Conservation (phyloP, 768 basidiomycete species). For the Rhizopogon roseolus region DNA sequence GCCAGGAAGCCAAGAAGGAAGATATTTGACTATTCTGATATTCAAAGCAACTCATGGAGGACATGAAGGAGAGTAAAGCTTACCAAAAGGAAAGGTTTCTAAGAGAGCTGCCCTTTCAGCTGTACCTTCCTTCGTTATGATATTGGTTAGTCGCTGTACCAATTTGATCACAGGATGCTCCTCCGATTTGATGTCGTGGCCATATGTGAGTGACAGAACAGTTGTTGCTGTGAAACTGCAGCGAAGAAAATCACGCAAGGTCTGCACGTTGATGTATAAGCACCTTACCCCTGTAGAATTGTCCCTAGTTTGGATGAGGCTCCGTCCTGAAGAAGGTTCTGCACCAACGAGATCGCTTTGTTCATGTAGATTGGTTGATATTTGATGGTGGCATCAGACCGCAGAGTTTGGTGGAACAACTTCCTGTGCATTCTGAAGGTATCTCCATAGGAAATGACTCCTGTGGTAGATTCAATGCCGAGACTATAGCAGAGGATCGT, state of each 20-base stretch:
- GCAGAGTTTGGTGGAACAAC: constrained; percentile 9
- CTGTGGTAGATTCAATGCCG: constrained; percentile 9
- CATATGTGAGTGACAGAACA: constrained; percentile 7
- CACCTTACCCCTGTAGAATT: constrained; percentile 1
- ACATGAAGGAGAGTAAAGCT: not conserved
- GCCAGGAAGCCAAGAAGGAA: constrained; percentile 18
- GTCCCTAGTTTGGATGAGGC: not conserved
- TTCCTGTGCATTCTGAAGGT: constrained; percentile 13
- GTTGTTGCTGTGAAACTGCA: constrained; percentile 3
- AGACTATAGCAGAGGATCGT: not conserved
- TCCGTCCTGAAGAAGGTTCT: not conserved
- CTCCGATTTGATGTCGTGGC: constrained; percentile 4
- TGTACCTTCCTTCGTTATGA: not conserved
- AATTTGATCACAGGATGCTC: constrained; percentile 4
- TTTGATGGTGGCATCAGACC: not conserved
- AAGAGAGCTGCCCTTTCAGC: constrained; percentile 3
- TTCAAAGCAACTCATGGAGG: not conserved
- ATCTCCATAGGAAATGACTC: constrained; percentile 12
- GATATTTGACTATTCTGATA: constrained; percentile 10
- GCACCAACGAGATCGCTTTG: constrained; percentile 1
- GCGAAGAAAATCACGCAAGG: not conserved
- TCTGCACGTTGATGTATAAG: not conserved
- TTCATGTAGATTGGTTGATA: constrained; percentile 1
- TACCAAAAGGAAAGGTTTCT: constrained; percentile 13
- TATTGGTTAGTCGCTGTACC: not conserved